Evolutionary conservation across 441 rosid species (phyloP).

Genomic region (Omphalea diandra): DNA sequence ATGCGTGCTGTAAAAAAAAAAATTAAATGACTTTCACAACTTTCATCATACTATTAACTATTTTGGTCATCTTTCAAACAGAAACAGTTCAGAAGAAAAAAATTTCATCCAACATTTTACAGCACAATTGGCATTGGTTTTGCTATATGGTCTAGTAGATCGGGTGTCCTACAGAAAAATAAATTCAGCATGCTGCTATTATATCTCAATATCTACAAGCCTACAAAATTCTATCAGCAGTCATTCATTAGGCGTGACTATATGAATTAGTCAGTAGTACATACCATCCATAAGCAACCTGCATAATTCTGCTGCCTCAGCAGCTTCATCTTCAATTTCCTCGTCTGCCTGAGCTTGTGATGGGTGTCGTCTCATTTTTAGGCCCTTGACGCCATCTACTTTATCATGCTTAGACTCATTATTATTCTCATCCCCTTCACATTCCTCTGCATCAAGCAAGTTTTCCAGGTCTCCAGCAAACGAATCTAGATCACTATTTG

Average conservation of each 20-base stretch:
- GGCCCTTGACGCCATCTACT: slow-evolving; percentile 83
- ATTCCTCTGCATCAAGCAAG: slow-evolving; percentile 98
- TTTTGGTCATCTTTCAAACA: too few species aligned
- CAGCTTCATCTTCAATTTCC: slow-evolving; percentile 95
- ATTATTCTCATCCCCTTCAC: slow-evolving; percentile 70
- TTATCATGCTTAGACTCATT: slow-evolving; percentile 67
- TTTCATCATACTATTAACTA: too few species aligned
- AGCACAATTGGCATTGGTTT: neutral
- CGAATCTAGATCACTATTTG: slow-evolving; percentile 97
- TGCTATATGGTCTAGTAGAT: neutral
- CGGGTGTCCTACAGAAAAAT: neutral
- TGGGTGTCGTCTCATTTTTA: slow-evolving; percentile 90
- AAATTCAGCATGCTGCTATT: neutral
- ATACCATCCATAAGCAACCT: slow-evolving; percentile 98
- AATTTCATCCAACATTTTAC: too few species aligned
- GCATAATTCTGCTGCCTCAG: slow-evolving; percentile 94
- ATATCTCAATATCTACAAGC: neutral
- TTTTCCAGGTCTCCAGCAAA: slow-evolving; percentile 98
- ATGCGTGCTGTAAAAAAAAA: too few species aligned
- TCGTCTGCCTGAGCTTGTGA: slow-evolving; percentile 85
- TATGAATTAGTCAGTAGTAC: slow-evolving; percentile 19
- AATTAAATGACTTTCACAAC: neutral
- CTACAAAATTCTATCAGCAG: neutral
- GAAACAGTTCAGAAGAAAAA: too few species aligned
- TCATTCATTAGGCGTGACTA: slow-evolving; percentile 6